Base-by-base conservation (phyloP, 1,284 basidiomycete species). In the Salmacisia buchloeana region DNA sequence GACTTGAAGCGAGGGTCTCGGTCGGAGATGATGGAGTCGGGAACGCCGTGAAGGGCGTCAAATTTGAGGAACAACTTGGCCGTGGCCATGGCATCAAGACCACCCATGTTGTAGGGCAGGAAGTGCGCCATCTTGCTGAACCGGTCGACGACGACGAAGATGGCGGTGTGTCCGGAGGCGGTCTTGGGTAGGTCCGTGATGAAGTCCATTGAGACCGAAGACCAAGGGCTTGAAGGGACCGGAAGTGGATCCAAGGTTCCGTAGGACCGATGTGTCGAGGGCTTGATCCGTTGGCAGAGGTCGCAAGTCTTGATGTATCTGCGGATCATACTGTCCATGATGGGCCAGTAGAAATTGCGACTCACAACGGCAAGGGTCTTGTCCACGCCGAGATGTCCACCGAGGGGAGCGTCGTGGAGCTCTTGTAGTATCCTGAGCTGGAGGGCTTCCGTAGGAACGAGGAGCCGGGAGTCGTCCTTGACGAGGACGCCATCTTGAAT, bases 301-400 rank as follows among this genome's bases (percentile, higher is more conserved):
- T 46, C 45, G 45, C 45, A 46, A 13, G 45, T 10, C 9, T 21
- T 9, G 9, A 46, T n/a, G n/a, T n/a, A n/a, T n/a, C n/a, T n/a
- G n/a, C n/a, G n/a, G n/a, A n/a, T n/a, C n/a, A n/a, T n/a, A n/a
- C n/a, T n/a, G 80, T 78, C 31, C 79, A 82, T 80, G 2, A 39
- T 45, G 13, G 74, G 77, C 82, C 82, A 83, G 60, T 73, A 81
- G 60, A 66, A 81, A 2, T 70, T 38, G 1, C 72, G 61, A 9
- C n/a, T 6, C 2, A 80, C 41, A 2, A 73, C 54, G 5, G 72
- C 36, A 64, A 73, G 38, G 0, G 82, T 85, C 62, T 81, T 82
- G 1, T 60, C 68, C 2, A 69, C 62, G 0, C 85, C 84, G 0
- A 77, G 82, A 66, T 86, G 84, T 2, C 85, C 66, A 36, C 77